Evolutionary conservation across 352 stramenopile species (phyloP).

Genomic region (Pythium graminicola): DNA sequence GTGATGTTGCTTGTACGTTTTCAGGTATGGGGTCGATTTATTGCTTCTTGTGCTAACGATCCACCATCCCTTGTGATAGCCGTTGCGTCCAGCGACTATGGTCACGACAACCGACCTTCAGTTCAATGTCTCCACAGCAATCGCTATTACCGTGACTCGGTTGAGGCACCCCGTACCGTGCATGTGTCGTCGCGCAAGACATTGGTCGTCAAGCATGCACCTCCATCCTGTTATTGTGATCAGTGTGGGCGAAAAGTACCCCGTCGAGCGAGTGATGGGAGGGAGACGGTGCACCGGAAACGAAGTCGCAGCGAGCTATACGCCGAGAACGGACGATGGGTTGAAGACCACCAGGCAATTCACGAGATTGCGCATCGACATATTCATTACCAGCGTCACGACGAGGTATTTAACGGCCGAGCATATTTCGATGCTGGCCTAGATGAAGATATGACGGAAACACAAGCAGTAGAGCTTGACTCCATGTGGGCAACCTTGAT

Average conservation of each 20-base stretch:
- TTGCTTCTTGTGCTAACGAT: too few species aligned
- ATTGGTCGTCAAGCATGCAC: slow-evolving; percentile 11
- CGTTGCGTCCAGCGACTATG: background rate
- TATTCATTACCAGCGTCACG: background rate
- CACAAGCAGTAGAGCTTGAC: background rate
- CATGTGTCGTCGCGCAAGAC: slow-evolving; percentile 19
- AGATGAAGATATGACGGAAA: background rate
- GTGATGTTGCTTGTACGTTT: background rate
- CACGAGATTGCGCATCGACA: slow-evolving; percentile 3
- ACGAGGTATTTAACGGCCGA: background rate
- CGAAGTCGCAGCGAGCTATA: slow-evolving; percentile 12
- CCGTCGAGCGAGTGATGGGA: background rate
- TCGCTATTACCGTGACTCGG: background rate
- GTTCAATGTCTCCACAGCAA: background rate
- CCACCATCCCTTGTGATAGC: background rate
- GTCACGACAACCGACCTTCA: background rate
- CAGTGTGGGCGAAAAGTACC: background rate
- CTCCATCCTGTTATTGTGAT: slow-evolving; percentile 3
- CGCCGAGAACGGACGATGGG: background rate
- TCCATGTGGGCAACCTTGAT: slow-evolving; percentile 14
- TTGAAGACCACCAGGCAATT: slow-evolving; percentile 2
- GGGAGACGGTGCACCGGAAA: slow-evolving; percentile 10
- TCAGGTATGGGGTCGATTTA: too few species aligned
- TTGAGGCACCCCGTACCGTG: slow-evolving; percentile 1
- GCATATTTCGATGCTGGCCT: background rate